Percentiles rank a stretch among this genome's conserved stretches.
Evolutionary conservation across 768 basidiomycete genomes (phyloP).

Genomic region (Tricholoma bakamatsutake): DNA sequence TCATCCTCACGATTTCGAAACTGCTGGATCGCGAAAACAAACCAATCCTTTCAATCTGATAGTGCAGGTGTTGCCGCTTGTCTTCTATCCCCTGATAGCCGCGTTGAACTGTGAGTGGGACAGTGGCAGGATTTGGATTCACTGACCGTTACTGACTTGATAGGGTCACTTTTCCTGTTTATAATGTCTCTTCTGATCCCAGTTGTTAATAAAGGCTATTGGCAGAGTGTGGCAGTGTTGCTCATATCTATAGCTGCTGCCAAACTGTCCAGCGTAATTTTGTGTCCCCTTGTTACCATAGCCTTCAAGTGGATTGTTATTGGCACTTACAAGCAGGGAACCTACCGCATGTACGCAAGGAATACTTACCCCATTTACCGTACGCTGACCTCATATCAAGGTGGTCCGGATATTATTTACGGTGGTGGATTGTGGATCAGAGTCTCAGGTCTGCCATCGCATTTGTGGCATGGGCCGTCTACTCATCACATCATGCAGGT

Average conservation of each 20-base stretch:
- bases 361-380: not conserved
- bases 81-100: constrained; percentile 39
- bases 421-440: constrained; percentile 42
- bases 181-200: constrained; percentile 29
- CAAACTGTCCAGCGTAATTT: constrained; percentile 26
- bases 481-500: constrained; percentile 12
- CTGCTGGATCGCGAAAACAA: constrained; percentile 20
- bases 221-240: constrained; percentile 29
- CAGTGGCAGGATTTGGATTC: not conserved
- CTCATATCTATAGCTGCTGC: constrained; percentile 29
- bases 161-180: constrained; percentile 35
- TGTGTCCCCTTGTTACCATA: constrained; percentile 34
- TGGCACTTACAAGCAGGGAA: constrained; percentile 33
- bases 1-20: constrained; percentile 2
- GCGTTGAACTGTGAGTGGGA: constrained; percentile 32
- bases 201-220: constrained; percentile 23
- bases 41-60: constrained; percentile 33
- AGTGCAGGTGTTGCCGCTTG: constrained; percentile 34
- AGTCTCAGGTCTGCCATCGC: constrained; percentile 20
- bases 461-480: not conserved
- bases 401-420: constrained; percentile 37
- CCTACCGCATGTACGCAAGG: constrained; percentile 28
- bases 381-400: constrained; percentile 8
- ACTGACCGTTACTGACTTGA: not conserved
- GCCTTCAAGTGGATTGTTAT: constrained; percentile 43